phyloP scores from a whole-genome alignment of 805 yeast species.

The Kodamaea neixiangensis region DNA sequence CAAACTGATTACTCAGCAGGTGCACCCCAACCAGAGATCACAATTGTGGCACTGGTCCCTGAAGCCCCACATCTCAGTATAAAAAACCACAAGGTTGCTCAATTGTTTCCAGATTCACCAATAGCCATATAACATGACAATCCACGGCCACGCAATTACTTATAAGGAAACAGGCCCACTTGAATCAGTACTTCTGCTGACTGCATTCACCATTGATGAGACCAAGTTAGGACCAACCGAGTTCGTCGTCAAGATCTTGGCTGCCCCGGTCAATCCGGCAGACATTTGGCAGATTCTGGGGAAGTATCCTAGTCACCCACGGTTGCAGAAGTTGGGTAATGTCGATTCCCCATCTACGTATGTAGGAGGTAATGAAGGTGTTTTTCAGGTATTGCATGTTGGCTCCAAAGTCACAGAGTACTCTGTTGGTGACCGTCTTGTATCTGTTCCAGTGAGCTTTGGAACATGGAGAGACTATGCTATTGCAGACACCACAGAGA shows the following conservation, averaged over 20 bases:
- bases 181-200: neutral
- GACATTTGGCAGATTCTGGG: slow-evolving; percentile 87
- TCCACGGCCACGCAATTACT: slow-evolving; percentile 7
- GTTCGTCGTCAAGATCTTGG: slow-evolving; percentile 64
- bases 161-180: slow-evolving; percentile 5
- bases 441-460: slow-evolving; percentile 19
- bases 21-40: no score
- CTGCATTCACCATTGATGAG: slow-evolving; percentile 2
- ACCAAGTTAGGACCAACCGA: slow-evolving; percentile 14
- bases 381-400: slow-evolving; percentile 17
- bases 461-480: slow-evolving; percentile 27
- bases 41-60: no score
- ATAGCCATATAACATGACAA: neutral
- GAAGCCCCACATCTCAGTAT: neutral
- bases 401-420: slow-evolving; percentile 17
- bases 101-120: no score
- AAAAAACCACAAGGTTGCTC: neutral
- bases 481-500: slow-evolving; percentile 6
- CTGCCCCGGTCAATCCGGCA: slow-evolving; percentile 87
- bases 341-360: neutral
- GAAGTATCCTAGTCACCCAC: slow-evolving; percentile 77
- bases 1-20: neutral
- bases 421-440: slow-evolving; percentile 21
- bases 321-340: slow-evolving; percentile 4
- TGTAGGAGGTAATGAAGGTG: slow-evolving; percentile 24